These are phyloP conservation scores for Aspergillus olivimuriae DNA, from an alignment of 495 filamentous ascomycete species.

Conservation along the genomic window DNA sequence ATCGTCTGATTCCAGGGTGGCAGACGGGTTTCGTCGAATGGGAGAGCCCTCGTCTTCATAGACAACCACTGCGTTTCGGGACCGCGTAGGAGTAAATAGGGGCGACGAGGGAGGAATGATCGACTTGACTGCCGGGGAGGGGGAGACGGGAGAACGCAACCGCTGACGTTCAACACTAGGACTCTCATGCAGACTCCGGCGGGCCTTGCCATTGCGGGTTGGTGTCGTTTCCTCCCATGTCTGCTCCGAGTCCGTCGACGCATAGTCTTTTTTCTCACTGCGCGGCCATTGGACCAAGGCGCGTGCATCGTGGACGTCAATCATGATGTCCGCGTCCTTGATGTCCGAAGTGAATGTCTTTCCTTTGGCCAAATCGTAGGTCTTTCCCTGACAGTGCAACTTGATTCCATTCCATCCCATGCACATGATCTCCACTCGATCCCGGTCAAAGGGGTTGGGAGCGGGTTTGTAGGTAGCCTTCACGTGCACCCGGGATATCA, in stretches of 20 bases:
- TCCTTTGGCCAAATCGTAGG: conserved; percentile 79
- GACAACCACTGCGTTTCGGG: conserved; percentile 48
- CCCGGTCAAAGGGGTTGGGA: conserved; percentile 53
- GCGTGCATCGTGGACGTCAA: conserved; percentile 89
- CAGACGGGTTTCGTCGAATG: conserved; percentile 28
- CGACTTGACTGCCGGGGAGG: conserved; percentile 53
- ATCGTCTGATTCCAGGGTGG: conserved; percentile 15
- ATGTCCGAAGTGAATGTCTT: conserved; percentile 89
- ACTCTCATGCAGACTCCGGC: conserved; percentile 45
- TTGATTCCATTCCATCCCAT: conserved; percentile 94
- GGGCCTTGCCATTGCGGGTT: conserved; percentile 24
- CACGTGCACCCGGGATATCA: conserved; percentile 89
- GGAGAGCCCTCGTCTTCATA: conserved; percentile 54
- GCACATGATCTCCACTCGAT: conserved; percentile 78
- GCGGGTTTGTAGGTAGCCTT: conserved; percentile 76
- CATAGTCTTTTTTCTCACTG: conserved; percentile 51
- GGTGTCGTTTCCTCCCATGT: conserved; percentile 59
- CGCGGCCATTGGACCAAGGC: conserved; percentile 84
- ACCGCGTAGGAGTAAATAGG: conserved; percentile 33
- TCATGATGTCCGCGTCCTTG: conserved; percentile 84
- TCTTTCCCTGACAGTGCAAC: conserved; percentile 83
- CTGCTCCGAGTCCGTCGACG: conserved; percentile 57
- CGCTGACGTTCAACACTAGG: conserved; percentile 58
- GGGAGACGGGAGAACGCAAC: conserved; percentile 65
- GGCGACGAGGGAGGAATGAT: conserved; percentile 39